phyloP scores from a whole-genome alignment of 352 stramenopile species.

The Globisporangium yorkense region DNA sequence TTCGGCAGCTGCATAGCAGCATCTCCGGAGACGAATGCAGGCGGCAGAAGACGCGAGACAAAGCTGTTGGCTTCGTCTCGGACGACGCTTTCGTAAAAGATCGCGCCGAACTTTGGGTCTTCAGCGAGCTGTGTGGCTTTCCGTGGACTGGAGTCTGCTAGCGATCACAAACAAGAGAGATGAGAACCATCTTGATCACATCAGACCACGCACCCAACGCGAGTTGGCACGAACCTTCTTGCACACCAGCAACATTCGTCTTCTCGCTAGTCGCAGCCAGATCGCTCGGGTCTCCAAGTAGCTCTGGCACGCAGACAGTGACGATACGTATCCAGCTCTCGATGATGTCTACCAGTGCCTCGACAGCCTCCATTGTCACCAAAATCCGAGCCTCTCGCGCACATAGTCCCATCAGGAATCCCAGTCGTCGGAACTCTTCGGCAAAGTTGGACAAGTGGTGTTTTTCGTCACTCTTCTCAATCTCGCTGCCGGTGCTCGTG shows the following conservation, averaged over 20 bases:
- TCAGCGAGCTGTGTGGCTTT: constrained; percentile 63
- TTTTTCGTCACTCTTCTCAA: constrained; percentile 12
- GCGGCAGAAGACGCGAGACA: background rate
- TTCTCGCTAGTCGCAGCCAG: background rate
- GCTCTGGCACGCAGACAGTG: constrained; percentile 34
- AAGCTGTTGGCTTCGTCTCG: constrained; percentile 18
- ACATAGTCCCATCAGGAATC: constrained; percentile 55
- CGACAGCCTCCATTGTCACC: constrained; percentile 50
- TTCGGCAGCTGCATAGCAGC: background rate
- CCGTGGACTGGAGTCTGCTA: constrained; percentile 33
- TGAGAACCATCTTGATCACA: background rate
- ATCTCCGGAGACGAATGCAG: background rate
- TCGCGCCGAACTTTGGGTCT: constrained; percentile 63
- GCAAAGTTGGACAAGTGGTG: constrained; percentile 25
- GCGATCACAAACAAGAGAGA: background rate
- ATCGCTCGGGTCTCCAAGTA: constrained; percentile 15
- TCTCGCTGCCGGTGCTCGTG: constrained; percentile 2
- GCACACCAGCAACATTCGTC: background rate
- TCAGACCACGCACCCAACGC: background rate
- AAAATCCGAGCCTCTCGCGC: constrained; percentile 52
- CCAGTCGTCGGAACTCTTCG: constrained; percentile 38
- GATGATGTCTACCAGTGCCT: constrained; percentile 56
- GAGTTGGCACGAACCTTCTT: background rate
- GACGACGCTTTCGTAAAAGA: constrained; percentile 37
- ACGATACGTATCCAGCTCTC: constrained; percentile 61